A percentile compares a stretch with the other conserved stretches of the same genome.
phyloP scores from a whole-genome alignment of 257 asterid species.

The Cruciata laevipes region DNA sequence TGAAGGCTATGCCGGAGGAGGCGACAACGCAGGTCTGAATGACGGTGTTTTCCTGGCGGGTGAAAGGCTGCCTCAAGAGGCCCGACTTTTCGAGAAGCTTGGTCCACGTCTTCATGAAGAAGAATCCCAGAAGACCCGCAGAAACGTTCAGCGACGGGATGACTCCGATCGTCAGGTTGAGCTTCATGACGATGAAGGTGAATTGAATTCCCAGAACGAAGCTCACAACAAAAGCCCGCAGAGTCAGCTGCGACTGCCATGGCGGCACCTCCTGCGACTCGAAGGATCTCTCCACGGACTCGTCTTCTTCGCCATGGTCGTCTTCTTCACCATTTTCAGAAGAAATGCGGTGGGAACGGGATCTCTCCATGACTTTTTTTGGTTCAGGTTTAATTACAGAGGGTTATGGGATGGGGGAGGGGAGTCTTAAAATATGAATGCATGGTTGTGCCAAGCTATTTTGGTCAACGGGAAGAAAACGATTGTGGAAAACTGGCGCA shows the following conservation, averaged over 20 bases:
- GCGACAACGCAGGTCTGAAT: slow-evolving; percentile 98
- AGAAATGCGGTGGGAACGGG: slow-evolving; percentile 1
- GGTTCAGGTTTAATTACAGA: not conserved
- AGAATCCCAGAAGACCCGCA: slow-evolving; percentile 89
- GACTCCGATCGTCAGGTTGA: slow-evolving; percentile 81
- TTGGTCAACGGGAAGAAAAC: too few relatives aligned
- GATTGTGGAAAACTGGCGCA: too few relatives aligned
- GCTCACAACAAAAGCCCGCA: slow-evolving; percentile 69
- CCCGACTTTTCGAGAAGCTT: slow-evolving; percentile 64
- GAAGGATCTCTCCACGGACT: slow-evolving; percentile 58
- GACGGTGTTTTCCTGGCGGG: slow-evolving; percentile 88
- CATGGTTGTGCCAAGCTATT: too few relatives aligned
- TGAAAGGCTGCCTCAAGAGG: slow-evolving; percentile 64
- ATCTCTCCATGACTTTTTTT: slow-evolving; percentile 12
- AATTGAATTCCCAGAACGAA: slow-evolving; percentile 55
- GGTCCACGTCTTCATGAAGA: slow-evolving; percentile 82
- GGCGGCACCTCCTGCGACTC: slow-evolving; percentile 74
- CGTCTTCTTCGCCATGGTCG: slow-evolving; percentile 16
- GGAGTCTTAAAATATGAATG: not conserved
- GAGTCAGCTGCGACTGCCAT: slow-evolving; percentile 76
- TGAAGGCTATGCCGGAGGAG: slow-evolving; percentile 87
- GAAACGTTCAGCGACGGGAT: slow-evolving; percentile 90
- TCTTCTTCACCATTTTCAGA: not conserved
- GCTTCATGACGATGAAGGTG: slow-evolving; percentile 90
- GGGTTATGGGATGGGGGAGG: not conserved